These are phyloP conservation scores for Penicillium sp. DNA, from an alignment of 2,329 filamentous ascomycete species.

Conservation along the genomic window DNA sequence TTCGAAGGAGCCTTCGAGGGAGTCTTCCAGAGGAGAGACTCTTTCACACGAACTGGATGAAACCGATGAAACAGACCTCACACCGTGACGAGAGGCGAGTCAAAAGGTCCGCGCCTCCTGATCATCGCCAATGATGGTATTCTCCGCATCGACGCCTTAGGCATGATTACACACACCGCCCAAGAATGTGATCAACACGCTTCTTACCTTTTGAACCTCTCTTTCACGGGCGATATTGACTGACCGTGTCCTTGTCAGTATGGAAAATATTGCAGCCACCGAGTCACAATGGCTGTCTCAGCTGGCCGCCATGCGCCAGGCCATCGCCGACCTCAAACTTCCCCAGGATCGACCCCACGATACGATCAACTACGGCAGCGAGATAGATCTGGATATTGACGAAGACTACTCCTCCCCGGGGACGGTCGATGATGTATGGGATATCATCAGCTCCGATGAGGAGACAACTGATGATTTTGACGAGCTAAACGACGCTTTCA, in stretches of 20 bases:
- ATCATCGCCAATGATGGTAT: constrained; percentile 10
- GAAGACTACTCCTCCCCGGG: constrained; percentile 57
- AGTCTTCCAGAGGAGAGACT: no score
- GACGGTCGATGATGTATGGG: constrained; percentile 78
- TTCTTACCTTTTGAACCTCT: background rate
- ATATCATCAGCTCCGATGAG: constrained; percentile 72
- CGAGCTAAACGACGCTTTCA: constrained; percentile 43
- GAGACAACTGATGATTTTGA: constrained; percentile 61
- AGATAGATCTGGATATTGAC: constrained; percentile 54
- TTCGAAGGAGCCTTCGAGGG: no score
- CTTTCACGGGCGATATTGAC: background rate
- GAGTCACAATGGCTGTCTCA: constrained; percentile 76
- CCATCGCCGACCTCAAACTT: constrained; percentile 66
- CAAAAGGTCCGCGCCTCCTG: constrained; percentile 9
- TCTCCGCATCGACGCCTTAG: constrained; percentile 14
- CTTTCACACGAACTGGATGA: no score
- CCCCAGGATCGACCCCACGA: constrained; percentile 45
- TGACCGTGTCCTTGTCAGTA: constrained; percentile 2
- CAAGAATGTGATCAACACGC: constrained; percentile 3
- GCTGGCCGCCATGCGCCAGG: constrained; percentile 76
- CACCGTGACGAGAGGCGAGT: constrained; percentile 3
- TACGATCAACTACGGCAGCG: constrained; percentile 46
- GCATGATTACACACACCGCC: constrained; percentile 1
- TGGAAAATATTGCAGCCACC: constrained; percentile 26
- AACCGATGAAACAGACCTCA: no score